Percentiles rank a stretch among this genome's conserved stretches.
phyloP scores from a whole-genome alignment of 2,329 filamentous ascomycete genomes.

The Emergomyces pasteurianus region DNA sequence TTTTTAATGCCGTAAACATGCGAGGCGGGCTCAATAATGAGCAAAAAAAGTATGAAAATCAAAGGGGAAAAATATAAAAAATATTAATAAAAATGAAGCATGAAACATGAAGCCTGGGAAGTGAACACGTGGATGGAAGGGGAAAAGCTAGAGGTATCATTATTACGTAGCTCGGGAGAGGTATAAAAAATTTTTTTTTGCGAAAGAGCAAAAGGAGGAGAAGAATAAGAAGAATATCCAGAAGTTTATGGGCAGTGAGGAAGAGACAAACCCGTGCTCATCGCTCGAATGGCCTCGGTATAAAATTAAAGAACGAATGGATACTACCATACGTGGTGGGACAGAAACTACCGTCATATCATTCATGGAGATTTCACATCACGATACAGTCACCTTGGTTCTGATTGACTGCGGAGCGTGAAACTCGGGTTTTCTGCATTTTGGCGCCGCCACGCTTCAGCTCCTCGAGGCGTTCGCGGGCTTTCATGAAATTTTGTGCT shows the following conservation, averaged over 20 bases:
- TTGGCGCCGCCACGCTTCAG: slow-evolving; percentile 69
- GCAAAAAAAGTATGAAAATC: not conserved
- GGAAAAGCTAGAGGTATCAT: not conserved
- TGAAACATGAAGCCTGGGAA: not conserved
- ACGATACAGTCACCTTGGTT: slow-evolving; percentile 80
- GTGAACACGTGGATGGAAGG: not conserved
- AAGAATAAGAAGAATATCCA: not conserved
- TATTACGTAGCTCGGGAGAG: not conserved
- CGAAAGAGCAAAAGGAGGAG: too few species aligned
- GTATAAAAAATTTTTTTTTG: not conserved
- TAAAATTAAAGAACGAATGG: not conserved
- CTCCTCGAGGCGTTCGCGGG: slow-evolving; percentile 82
- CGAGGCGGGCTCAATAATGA: not conserved
- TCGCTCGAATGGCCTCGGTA: not conserved
- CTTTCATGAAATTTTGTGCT: slow-evolving; percentile 94
- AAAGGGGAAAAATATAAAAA: not conserved
- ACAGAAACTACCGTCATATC: not conserved
- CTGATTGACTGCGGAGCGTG: slow-evolving; percentile 67
- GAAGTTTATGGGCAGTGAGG: not conserved
- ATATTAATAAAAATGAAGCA: not conserved
- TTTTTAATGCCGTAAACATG: not conserved
- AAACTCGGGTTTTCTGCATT: slow-evolving; percentile 63
- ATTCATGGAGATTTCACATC: slow-evolving; percentile 47
- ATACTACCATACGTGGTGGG: not conserved
- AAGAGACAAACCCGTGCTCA: not conserved